Conservation (phyloP, 176 grass and related monocot species). For the Triticum timopheevii region DNA sequence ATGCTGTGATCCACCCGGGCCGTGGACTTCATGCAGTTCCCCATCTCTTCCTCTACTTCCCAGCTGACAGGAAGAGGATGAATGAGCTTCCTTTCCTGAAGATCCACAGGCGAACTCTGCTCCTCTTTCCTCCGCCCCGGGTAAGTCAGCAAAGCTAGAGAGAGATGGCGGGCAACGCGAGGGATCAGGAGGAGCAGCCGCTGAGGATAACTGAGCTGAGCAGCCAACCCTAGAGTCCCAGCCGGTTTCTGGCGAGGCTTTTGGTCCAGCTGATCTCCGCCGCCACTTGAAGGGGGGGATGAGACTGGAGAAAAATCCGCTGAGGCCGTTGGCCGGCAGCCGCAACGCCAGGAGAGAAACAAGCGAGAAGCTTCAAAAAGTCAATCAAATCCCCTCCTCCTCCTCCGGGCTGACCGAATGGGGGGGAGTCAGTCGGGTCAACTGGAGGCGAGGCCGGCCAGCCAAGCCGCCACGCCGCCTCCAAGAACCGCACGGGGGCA, state of each 20-base stretch:
- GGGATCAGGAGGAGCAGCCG: not conserved
- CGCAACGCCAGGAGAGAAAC: slow-evolving; percentile 3
- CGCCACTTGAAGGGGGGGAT: not conserved
- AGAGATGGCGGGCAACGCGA: not conserved
- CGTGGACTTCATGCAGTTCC: slow-evolving; percentile 69
- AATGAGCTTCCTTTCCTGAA: not conserved
- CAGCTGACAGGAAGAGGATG: not conserved
- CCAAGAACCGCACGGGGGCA: slow-evolving; percentile 9
- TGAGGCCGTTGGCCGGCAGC: not conserved
- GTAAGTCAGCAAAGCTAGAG: not conserved
- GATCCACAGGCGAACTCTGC: not conserved
- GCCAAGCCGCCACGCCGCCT: slow-evolving; percentile 5
- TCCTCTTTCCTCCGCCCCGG: not conserved
- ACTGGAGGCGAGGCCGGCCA: not conserved
- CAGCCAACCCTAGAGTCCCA: not conserved
- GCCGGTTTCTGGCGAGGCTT: not conserved
- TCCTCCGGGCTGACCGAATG: not conserved
- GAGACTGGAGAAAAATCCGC: not conserved
- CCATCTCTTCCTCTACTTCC: slow-evolving; percentile 44
- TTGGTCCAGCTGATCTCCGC: not conserved
- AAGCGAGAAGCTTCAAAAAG: slow-evolving; percentile 14
- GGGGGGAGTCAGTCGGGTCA: not conserved
- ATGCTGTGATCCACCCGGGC: slow-evolving; percentile 55
- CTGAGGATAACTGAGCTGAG: not conserved
- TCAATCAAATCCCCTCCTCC: slow-evolving; percentile 6